phyloP scores from a whole-genome alignment of 2,329 filamentous ascomycete genomes.

The Aspergillus calidoustus region DNA sequence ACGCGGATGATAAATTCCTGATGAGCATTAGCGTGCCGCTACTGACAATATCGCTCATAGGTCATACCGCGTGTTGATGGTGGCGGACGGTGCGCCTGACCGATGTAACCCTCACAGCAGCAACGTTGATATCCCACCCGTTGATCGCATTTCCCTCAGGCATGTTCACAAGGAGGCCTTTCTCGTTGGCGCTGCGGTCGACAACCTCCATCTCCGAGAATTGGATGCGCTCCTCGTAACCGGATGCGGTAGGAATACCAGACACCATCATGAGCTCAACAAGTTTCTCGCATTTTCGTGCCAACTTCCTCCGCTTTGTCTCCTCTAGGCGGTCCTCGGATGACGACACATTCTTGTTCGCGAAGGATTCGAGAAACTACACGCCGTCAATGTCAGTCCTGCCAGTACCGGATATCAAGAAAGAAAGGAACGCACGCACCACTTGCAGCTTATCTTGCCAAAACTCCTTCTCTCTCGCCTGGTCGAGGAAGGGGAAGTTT shows the following conservation, averaged over 20 bases:
- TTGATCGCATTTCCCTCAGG: slow-evolving; percentile 93
- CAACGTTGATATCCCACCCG: slow-evolving; percentile 96
- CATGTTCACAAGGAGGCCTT: slow-evolving; percentile 81
- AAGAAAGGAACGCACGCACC: slow-evolving; percentile 59
- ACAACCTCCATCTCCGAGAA: slow-evolving; percentile 98
- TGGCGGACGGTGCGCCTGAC: slow-evolving; percentile 85
- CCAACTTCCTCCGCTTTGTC: slow-evolving; percentile 91
- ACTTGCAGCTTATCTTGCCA: slow-evolving; percentile 98
- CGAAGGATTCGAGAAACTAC: slow-evolving; percentile 95
- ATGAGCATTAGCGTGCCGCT: slow-evolving; percentile 9
- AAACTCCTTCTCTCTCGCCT: slow-evolving; percentile 97
- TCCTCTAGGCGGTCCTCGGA: slow-evolving; percentile 95
- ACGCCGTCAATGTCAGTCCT: slow-evolving; percentile 16
- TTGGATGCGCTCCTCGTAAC: slow-evolving; percentile 94
- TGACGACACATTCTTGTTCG: slow-evolving; percentile 94
- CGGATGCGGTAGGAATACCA: slow-evolving; percentile 90
- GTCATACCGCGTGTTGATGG: slow-evolving; percentile 83
- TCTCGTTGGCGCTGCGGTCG: slow-evolving; percentile 88
- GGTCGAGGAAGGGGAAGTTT: slow-evolving; percentile 96
- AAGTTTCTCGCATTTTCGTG: slow-evolving; percentile 89
- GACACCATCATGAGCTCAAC: slow-evolving; percentile 99
- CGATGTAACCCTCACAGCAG: slow-evolving; percentile 78
- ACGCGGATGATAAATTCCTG: slow-evolving; percentile 92
- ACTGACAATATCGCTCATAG: background rate
- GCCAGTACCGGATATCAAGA: background rate